phyloP scores from a whole-genome alignment of 1,284 basidiomycete genomes.

The Cryptococcus sp. region DNA sequence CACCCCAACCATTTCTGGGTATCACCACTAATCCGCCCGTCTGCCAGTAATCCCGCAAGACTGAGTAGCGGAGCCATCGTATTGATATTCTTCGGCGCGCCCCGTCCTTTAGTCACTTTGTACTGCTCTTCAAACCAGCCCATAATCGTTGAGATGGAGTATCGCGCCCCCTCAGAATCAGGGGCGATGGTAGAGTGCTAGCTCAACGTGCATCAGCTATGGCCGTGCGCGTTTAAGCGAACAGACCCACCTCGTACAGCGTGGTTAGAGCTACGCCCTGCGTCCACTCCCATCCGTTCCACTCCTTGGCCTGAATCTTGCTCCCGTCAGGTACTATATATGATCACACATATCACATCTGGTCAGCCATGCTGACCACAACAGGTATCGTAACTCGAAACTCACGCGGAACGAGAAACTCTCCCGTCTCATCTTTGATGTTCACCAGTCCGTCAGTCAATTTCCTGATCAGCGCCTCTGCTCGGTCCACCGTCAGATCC shows the following conservation, averaged over 20 bases:
- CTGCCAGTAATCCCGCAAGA: conserved; percentile 56
- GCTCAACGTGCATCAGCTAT: neutral
- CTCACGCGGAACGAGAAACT: conserved; percentile 58
- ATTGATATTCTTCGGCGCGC: conserved; percentile 66
- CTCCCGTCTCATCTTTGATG: conserved; percentile 62
- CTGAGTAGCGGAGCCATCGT: conserved; percentile 63
- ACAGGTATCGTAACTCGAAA: no score
- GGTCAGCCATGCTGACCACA: no score
- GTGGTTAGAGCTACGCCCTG: conserved; percentile 53
- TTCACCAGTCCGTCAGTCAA: conserved; percentile 63
- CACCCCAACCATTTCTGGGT: conserved; percentile 37
- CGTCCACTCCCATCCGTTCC: conserved; percentile 67
- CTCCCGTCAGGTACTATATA: conserved; percentile 58
- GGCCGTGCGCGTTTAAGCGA: neutral
- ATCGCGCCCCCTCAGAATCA: conserved; percentile 54
- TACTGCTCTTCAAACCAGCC: conserved; percentile 62
- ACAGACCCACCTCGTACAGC: conserved; percentile 15
- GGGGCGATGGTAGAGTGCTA: conserved; percentile 38
- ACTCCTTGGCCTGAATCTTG: conserved; percentile 65
- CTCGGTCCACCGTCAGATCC: conserved; percentile 22
- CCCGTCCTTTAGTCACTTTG: conserved; percentile 50
- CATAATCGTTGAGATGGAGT: conserved; percentile 56
- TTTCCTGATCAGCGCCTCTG: conserved; percentile 52
- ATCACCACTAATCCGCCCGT: conserved; percentile 11
- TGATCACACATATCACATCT: neutral